These are phyloP conservation scores for Populus hybrid DNA, from an alignment of 441 rosid species.

Conservation along the genomic window DNA sequence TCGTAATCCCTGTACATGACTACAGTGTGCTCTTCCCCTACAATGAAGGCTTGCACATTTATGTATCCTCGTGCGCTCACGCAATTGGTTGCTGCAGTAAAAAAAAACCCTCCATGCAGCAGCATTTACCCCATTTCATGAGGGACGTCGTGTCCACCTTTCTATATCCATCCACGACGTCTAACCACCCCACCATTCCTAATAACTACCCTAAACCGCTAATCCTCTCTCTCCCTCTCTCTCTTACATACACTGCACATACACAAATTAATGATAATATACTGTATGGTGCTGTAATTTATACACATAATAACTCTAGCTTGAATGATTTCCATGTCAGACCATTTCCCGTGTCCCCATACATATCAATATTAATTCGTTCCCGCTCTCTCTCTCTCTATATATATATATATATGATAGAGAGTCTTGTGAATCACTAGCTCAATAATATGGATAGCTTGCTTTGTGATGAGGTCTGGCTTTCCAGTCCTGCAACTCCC, in stretches of 20 bases:
- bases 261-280: neutral
- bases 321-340: conserved; percentile 16
- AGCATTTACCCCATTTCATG: conserved; percentile 89
- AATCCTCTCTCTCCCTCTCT: neutral
- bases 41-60: conserved; percentile 10
- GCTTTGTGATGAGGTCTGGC: conserved; percentile 77
- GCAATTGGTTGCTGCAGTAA: conserved; percentile 53
- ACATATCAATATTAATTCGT: neutral
- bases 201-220: conserved; percentile 5
- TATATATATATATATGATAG: too few relatives aligned
- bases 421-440: neutral
- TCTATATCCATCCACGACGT: conserved; percentile 27
- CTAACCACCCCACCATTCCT: conserved; percentile 22
- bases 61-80: conserved; percentile 63
- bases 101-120: conserved; percentile 13
- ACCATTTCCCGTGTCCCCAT: conserved; percentile 2
- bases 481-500: conserved; percentile 34
- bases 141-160: conserved; percentile 44
- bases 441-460: conserved; percentile 46
- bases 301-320: neutral
- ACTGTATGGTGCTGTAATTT: neutral
- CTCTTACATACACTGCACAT: neutral
- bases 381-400: neutral
- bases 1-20: neutral
- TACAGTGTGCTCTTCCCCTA: conserved; percentile 1